These are phyloP conservation scores for Lactifluus echinatus DNA, from an alignment of 768 basidiomycete species.

Conservation along the genomic window DNA sequence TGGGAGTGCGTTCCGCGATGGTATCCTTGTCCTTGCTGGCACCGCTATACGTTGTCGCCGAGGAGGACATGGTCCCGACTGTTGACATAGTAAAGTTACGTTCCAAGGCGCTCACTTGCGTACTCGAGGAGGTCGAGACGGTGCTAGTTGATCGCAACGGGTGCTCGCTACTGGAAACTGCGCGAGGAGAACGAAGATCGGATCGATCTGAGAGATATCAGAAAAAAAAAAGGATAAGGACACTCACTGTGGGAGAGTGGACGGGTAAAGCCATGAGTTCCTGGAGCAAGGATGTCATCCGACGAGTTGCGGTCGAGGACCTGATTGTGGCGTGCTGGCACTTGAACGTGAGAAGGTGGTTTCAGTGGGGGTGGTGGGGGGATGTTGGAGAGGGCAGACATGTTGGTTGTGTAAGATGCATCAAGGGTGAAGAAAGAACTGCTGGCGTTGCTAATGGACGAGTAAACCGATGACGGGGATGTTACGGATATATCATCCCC, in stretches of 20 bases:
- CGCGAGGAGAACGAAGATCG: background rate
- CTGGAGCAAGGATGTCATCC: slow-evolving; percentile 18
- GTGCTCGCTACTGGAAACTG: slow-evolving; percentile 12
- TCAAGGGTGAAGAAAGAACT: slow-evolving; percentile 9
- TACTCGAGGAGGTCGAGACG: slow-evolving; percentile 14
- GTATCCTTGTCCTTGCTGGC: slow-evolving; percentile 1
- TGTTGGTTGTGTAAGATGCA: background rate
- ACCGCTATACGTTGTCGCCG: slow-evolving; percentile 6
- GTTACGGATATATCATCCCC: slow-evolving; percentile 6
- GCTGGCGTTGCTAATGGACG: background rate
- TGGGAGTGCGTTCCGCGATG: background rate
- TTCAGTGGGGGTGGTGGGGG: slow-evolving; percentile 12
- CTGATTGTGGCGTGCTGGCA: background rate
- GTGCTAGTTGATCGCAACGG: slow-evolving; percentile 14
- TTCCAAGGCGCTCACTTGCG: slow-evolving; percentile 6
- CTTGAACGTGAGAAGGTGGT: background rate
- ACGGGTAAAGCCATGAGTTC: slow-evolving; percentile 12
- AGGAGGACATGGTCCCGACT: slow-evolving; percentile 9
- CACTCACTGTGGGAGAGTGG: slow-evolving; percentile 17
- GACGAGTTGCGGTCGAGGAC: slow-evolving; percentile 8
- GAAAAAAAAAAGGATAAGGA: background rate
- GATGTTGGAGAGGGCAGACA: background rate
- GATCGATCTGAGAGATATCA: background rate
- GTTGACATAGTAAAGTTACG: slow-evolving; percentile 19
- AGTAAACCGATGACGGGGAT: slow-evolving; percentile 1